Evolutionary conservation across 768 basidiomycete genomes (phyloP).

Genomic region (Lentinula detonsa): DNA sequence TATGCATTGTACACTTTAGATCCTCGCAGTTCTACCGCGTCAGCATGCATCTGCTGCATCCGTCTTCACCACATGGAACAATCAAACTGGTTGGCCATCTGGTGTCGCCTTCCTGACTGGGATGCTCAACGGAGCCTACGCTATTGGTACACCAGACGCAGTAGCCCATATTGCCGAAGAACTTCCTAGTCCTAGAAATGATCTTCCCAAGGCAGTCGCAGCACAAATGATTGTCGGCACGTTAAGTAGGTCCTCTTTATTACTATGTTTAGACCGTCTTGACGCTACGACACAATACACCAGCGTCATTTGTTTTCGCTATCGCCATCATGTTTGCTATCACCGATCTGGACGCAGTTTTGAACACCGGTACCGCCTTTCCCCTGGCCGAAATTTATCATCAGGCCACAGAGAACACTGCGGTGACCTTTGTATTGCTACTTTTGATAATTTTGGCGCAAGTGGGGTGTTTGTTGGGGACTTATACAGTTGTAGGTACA

Average conservation of each 20-base stretch:
- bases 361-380: slow-evolving; percentile 10
- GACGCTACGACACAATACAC: not conserved
- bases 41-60: slow-evolving; percentile 10
- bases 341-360: slow-evolving; percentile 12
- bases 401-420: slow-evolving; percentile 11
- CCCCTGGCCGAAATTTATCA: slow-evolving; percentile 11
- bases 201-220: slow-evolving; percentile 11
- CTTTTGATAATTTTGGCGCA: slow-evolving; percentile 9
- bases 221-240: slow-evolving; percentile 10
- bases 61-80: slow-evolving; percentile 11
- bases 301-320: slow-evolving; percentile 9
- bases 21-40: slow-evolving; percentile 8
- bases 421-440: slow-evolving; percentile 8
- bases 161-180: slow-evolving; percentile 13
- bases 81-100: slow-evolving; percentile 11
- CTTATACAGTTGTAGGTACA: slow-evolving; percentile 8
- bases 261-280: not conserved
- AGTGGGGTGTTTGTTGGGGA: slow-evolving; percentile 8
- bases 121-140: slow-evolving; percentile 13
- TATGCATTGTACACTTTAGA: slow-evolving; percentile 1
- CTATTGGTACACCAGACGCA: slow-evolving; percentile 13
- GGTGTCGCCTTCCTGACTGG: slow-evolving; percentile 12
- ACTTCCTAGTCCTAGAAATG: slow-evolving; percentile 11
- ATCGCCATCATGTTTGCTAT: slow-evolving; percentile 12
- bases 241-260: slow-evolving; percentile 1